A percentile compares a stretch with the other conserved stretches of the same genome.
These are phyloP conservation scores for Capsicum baccatum DNA, from an alignment of 257 asterid species.

Conservation along the genomic window DNA sequence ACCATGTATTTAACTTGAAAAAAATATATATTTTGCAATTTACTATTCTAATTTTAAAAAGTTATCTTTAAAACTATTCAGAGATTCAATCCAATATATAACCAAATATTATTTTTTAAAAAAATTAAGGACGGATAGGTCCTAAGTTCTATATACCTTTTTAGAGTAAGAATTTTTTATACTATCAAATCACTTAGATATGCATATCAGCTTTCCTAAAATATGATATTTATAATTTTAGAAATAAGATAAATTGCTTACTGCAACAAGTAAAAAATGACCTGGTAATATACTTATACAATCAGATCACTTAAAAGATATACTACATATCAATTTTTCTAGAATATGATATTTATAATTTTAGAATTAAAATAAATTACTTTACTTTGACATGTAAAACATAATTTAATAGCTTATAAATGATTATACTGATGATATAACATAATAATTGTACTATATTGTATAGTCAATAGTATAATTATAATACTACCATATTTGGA, in stretches of 20 bases:
- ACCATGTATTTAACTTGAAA: not conserved
- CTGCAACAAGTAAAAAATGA: too few species aligned
- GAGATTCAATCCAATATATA: not conserved
- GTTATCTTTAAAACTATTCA: not conserved
- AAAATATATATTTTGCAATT: not conserved
- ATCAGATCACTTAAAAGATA: too few species aligned
- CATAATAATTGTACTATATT: not conserved
- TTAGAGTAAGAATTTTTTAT: not conserved
- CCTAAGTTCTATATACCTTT: not conserved
- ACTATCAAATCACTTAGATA: not conserved
- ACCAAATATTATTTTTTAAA: not conserved
- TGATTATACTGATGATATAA: not conserved
- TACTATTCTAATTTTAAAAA: not conserved
- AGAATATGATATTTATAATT: not conserved
- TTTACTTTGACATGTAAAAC: not conserved
- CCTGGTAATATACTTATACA: not conserved
- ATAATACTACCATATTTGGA: not conserved
- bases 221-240: not conserved
- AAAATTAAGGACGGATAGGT: not conserved
- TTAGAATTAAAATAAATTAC: not conserved
- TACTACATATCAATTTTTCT: not conserved
- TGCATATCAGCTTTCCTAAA: not conserved
- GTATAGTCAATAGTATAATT: not conserved
- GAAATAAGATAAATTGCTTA: not conserved
- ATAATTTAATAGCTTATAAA: not conserved